Evolutionary conservation across 805 yeast genomes (phyloP), one percentile per base, ranked within the genome.

Genomic region (Ogataea pilisensis): DNA sequence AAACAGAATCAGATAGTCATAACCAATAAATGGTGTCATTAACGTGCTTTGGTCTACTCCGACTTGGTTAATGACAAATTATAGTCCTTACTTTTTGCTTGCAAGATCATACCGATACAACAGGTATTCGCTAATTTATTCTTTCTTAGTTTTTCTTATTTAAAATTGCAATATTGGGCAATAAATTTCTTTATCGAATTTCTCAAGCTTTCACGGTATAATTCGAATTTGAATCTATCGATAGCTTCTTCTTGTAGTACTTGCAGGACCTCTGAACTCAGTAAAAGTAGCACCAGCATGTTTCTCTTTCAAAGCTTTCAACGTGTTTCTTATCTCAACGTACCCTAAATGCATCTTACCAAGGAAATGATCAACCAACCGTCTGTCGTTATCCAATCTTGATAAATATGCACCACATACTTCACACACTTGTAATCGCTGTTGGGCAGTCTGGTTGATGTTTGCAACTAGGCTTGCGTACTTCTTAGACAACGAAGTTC

Each of bases 371-470:
- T 86, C 96, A 1, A 91, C 95, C 47, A 90, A 68, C 51, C 97
- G 72, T 58, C 89, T 72, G 58, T 90, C 97, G 43, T 84, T 86
- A 60, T 90, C 98, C 41, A 89, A 65, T 45, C 91, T 69, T 8
- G 95, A 85, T 29, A 91, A 66, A 55, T 83, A 88, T 0, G 95
- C 95, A 1, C 95, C 96, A 64, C 98, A 90, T 1, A 78, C 80
- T 48, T 78, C 85, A 63, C 98, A 90, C 1, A 87, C 95, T 60
- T 89, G 96, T 34, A 90, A 68, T 59, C 87, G 86, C 54, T 90
- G 97, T 55, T 85, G 95, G 1, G 93, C 87, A 11, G 89, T 76
- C 51, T 86, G 91, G 2, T 95, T 93, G 7, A 83, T 71, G 54
- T 78, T 80, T 42, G 86, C 95, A 12, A 81, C 73, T 6, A 84